These are phyloP conservation scores for Malassezia caprae DNA, from an alignment of 1,284 basidiomycete genomes.

Conservation along the genomic window DNA sequence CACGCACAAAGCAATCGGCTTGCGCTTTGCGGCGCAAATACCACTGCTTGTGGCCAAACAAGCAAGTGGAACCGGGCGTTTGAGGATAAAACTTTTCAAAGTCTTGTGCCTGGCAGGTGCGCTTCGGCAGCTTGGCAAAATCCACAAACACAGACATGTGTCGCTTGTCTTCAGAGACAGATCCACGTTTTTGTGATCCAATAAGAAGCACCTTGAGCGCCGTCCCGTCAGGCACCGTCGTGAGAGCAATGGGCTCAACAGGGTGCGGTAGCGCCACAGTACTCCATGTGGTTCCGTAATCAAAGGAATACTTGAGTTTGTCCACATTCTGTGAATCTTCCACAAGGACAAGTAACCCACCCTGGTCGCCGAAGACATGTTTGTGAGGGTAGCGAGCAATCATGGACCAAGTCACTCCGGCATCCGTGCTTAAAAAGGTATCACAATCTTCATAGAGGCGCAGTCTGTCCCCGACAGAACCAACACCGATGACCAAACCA, in stretches of 20 bases:
- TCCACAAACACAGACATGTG: constrained; percentile 73
- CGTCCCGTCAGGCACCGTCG: constrained; percentile 81
- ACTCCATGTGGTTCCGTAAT: constrained; percentile 73
- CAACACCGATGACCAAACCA: constrained; percentile 88
- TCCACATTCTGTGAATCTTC: constrained; percentile 69
- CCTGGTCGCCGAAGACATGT: constrained; percentile 87
- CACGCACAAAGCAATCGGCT: constrained; percentile 79
- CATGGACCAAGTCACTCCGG: constrained; percentile 76
- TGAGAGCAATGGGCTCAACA: constrained; percentile 65
- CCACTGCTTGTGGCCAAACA: constrained; percentile 98
- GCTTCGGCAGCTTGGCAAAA: constrained; percentile 62
- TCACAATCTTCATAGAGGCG: constrained; percentile 76
- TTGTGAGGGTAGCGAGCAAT: constrained; percentile 68
- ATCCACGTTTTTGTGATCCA: constrained; percentile 63
- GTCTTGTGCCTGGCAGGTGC: constrained; percentile 64
- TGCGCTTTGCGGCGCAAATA: constrained; percentile 74
- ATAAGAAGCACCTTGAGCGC: constrained; percentile 82
- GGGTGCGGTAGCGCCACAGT: constrained; percentile 62
- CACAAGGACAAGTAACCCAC: constrained; percentile 71
- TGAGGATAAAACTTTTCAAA: constrained; percentile 83
- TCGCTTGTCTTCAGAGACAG: constrained; percentile 52
- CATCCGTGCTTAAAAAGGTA: constrained; percentile 84
- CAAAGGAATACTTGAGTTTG: constrained; percentile 67
- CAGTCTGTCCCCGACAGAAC: constrained; percentile 66
- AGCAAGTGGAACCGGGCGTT: constrained; percentile 55